Conservation (phyloP, 768 basidiomycete species). For the Leccinum incarnatum region DNA sequence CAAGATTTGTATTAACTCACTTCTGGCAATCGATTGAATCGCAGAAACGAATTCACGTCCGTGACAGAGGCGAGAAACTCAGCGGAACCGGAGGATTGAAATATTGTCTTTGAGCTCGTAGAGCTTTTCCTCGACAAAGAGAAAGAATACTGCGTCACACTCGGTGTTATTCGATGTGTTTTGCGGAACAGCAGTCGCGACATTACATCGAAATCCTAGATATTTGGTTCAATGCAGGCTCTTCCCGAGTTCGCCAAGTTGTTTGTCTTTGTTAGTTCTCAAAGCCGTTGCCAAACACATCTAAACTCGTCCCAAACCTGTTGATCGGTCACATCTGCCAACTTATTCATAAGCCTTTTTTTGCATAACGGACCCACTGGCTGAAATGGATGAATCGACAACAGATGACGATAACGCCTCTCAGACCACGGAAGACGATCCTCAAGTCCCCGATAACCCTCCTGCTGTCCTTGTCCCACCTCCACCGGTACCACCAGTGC, state of each 20-base stretch:
- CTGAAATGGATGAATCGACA: slow-evolving; percentile 42
- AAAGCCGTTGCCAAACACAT: slow-evolving; percentile 24
- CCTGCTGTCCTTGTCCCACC: slow-evolving; percentile 39
- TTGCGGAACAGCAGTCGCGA: neutral
- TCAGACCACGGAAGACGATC: slow-evolving; percentile 84
- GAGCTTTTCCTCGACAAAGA: slow-evolving; percentile 11
- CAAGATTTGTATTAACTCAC: slow-evolving; percentile 16
- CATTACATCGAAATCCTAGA: neutral
- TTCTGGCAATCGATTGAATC: slow-evolving; percentile 23
- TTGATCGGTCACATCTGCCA: neutral
- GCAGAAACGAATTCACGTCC: slow-evolving; percentile 17
- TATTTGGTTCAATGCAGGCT: neutral
- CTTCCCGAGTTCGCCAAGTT: neutral
- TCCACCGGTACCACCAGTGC: slow-evolving; percentile 30
- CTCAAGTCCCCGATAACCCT: slow-evolving; percentile 65
- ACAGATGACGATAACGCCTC: slow-evolving; percentile 66
- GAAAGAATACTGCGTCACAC: neutral
- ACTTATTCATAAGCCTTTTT: neutral
- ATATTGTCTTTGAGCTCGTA: slow-evolving; percentile 14
- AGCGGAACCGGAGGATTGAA: slow-evolving; percentile 25
- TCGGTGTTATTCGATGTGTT: neutral
- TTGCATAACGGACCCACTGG: slow-evolving; percentile 20
- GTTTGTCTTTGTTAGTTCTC: slow-evolving; percentile 24
- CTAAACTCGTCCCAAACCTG: slow-evolving; percentile 18
- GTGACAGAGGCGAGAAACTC: slow-evolving; percentile 28